Base-by-base conservation (phyloP, 192 early-diverging fungal species). In the Gonapodya prolifera region DNA sequence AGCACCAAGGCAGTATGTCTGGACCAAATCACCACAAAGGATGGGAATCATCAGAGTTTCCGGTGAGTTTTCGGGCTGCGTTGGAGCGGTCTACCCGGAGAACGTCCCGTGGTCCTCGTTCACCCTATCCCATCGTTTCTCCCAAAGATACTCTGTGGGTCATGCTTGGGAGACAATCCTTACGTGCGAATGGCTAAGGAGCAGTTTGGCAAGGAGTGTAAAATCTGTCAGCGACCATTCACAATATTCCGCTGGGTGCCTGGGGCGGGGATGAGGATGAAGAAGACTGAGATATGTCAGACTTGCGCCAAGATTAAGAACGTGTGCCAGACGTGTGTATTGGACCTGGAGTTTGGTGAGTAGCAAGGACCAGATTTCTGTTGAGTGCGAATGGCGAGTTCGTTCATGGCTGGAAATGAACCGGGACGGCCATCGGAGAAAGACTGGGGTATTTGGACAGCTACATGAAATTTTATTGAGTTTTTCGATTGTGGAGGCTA, bases 221-320 rank as follows among this genome's bases (percentile, higher is more conserved):
- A 87, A 86, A 90, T 96, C 79, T 99, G 98, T 79, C 83, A 83
- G 33, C 85, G 94, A 34, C 93, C 98, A 0, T 99, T 97, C 80
- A 98, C 98, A 31, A 91, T 97, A 45, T 99, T 98, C 82, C 89
- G 94, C 61, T 99, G 98, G 98, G 86, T 90, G 73, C 98, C 98
- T 18, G 98, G 98, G 18, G 87, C 89, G 28, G 94, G 94, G 1
- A 95, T 94, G 94, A 90, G 97, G 76, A 94, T 92, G 87, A 98
- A 98, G 81, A 97, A 98, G 87, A 99, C 98, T 0, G 96, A 99
- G 82, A 93, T 98, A 75, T 99, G 98, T 77, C 93, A 96, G 81
- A 94, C 94, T 0, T 99, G 98, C 80, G 93, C 98, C 34, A 96
- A 98, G 82, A 86, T 98, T 79, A 99, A 99, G 84, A 98, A 99